Evolutionary conservation across 75 land plant genomes (phyloP).

Genomic region (Isoetes taiwanensis): DNA sequence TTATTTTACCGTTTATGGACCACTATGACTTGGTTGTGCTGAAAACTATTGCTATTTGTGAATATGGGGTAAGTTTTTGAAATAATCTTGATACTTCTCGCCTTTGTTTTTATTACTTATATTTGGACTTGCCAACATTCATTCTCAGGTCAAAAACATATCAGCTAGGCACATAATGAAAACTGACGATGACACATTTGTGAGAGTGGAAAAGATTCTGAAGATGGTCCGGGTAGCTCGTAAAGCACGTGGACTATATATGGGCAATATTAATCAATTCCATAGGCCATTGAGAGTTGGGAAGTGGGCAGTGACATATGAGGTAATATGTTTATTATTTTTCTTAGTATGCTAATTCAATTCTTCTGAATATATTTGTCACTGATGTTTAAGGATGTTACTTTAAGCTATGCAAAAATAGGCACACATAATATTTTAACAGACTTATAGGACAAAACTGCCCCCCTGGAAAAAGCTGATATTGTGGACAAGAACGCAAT

Average conservation of each 20-base stretch:
- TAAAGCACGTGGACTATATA: conserved; percentile 10
- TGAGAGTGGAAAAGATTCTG: conserved; percentile 43
- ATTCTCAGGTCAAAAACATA: conserved; percentile 40
- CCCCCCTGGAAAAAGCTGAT: no score
- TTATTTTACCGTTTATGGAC: conserved; percentile 51
- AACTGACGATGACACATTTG: conserved; percentile 63
- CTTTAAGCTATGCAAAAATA: no score
- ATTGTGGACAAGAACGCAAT: no score
- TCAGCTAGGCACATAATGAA: conserved; percentile 61
- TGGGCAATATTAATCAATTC: conserved; percentile 74
- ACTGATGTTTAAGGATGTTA: no score
- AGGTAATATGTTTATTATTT: conserved; percentile 63
- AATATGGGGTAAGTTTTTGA: conserved; percentile 42
- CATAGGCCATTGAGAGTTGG: conserved; percentile 75
- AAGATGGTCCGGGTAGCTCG: conserved; percentile 4
- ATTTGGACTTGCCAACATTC: background rate
- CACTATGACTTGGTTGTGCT: conserved; percentile 52
- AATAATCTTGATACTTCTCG: no score
- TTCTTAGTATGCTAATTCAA: no score
- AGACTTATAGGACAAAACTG: no score
- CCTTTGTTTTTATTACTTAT: no score
- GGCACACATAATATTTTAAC: no score
- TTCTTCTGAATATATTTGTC: no score
- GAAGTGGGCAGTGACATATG: conserved; percentile 94
- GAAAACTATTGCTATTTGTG: conserved; percentile 65